Evolutionary conservation across 176 grass and related monocot genomes (phyloP).

Genomic region (Phyllostachys edulis): DNA sequence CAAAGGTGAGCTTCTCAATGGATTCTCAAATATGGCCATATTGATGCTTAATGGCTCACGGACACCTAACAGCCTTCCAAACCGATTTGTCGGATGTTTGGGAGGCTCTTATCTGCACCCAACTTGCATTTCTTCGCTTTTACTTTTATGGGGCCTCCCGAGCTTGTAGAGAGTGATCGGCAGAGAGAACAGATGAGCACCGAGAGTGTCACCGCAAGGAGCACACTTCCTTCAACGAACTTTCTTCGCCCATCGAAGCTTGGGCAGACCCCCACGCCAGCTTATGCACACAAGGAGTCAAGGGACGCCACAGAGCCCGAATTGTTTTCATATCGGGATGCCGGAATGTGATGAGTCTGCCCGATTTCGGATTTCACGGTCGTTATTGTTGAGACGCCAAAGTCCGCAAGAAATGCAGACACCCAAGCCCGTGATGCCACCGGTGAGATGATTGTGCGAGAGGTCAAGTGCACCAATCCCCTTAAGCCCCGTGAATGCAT

Average conservation of each 20-base stretch:
- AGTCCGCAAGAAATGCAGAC: slow-evolving; percentile 61
- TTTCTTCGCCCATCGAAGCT: slow-evolving; percentile 11
- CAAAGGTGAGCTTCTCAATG: slow-evolving; percentile 58
- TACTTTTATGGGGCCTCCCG: slow-evolving; percentile 34
- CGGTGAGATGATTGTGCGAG: slow-evolving; percentile 62
- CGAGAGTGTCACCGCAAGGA: slow-evolving; percentile 45
- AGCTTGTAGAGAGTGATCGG: slow-evolving; percentile 53
- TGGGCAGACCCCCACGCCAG: neutral
- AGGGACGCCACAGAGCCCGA: slow-evolving; percentile 65
- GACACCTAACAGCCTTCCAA: slow-evolving; percentile 55
- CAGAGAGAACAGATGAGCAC: slow-evolving; percentile 43
- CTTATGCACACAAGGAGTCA: slow-evolving; percentile 35
- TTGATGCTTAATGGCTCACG: slow-evolving; percentile 69
- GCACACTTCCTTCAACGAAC: slow-evolving; percentile 37
- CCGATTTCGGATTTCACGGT: too few relatives aligned
- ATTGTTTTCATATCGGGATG: slow-evolving; percentile 65
- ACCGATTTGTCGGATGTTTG: slow-evolving; percentile 35
- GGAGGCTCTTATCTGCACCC: slow-evolving; percentile 50
- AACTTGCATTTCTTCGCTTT: neutral
- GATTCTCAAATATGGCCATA: slow-evolving; percentile 66
- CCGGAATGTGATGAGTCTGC: slow-evolving; percentile 60
- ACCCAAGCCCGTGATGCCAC: slow-evolving; percentile 53
- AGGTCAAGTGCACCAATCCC: slow-evolving; percentile 60
- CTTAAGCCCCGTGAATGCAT: slow-evolving; percentile 44
- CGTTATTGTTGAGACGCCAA: slow-evolving; percentile 66